These are phyloP conservation scores for Monosiga brevicollis DNA, from an alignment of 78 protist genomes.

Conservation along the genomic window DNA sequence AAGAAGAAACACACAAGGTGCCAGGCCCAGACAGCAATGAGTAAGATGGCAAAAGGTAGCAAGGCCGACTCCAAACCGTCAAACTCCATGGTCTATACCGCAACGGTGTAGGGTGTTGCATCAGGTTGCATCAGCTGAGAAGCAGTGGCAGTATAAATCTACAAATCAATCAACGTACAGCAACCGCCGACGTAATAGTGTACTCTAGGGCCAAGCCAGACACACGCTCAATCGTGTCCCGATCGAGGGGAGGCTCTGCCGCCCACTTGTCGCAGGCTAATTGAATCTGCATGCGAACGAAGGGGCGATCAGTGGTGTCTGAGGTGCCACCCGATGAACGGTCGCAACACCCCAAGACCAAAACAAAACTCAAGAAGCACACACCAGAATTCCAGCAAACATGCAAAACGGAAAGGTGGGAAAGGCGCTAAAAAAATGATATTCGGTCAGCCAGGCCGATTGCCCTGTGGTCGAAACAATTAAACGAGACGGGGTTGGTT, in stretches of 20 bases:
- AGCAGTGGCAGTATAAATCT: too few relatives aligned
- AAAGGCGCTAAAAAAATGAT: neutral
- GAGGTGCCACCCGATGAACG: too few relatives aligned
- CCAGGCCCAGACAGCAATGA: neutral
- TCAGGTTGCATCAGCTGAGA: neutral
- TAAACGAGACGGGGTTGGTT: too few relatives aligned
- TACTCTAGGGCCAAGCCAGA: neutral
- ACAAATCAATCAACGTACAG: too few relatives aligned
- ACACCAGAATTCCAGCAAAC: conserved; percentile 1
- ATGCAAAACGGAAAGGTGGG: conserved; percentile 14
- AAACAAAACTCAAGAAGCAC: too few relatives aligned
- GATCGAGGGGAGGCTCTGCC: neutral
- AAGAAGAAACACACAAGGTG: neutral
- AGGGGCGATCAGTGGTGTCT: too few relatives aligned
- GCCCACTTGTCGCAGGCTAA: too few relatives aligned
- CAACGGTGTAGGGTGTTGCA: neutral
- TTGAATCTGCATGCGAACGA: too few relatives aligned
- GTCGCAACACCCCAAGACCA: too few relatives aligned
- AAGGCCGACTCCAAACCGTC: neutral
- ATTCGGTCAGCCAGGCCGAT: neutral
- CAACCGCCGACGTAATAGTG: neutral
- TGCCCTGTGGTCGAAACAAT: neutral
- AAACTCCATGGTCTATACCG: neutral
- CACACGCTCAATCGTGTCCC: neutral
- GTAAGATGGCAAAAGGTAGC: neutral